Evolutionary conservation across 495 filamentous ascomycete species (phyloP), one percentile per base, ranked within the genome.

Genomic region (Xylaria grammica): DNA sequence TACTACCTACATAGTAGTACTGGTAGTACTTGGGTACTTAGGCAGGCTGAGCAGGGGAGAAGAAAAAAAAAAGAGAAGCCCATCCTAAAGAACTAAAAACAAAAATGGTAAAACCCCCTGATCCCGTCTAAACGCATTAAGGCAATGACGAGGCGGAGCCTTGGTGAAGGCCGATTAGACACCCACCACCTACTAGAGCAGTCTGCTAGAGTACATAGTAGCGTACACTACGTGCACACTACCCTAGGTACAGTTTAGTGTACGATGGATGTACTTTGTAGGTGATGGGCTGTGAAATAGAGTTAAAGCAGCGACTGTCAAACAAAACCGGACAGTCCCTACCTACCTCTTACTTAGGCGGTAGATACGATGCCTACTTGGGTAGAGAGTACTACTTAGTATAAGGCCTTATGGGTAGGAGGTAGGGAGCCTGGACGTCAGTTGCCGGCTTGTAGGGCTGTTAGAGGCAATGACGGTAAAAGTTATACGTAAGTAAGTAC

Each of bases 271-370:
- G 4, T 11, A 36, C 11, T 4, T 5, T 36, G 32, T 36, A 36
- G 32, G 11, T 36, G 32, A 11, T 11, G 4, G 4, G 5, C 11
- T 4, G 4, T 36, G 11, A 36, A 11, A 42, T 3, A 10, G 27
- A 0, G 24, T 59, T 59, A 59, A 59, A 59, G 56, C 56, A 48
- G 56, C 56, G 29, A 59, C 24, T 32, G 36, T 10, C 56, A 32
- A 46, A 40, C 4, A 24, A 24, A 46, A 17, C 38, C 7, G 40
- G 26, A 7, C 40, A 30, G 24, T 56, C 32, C 34, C 34, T 36
- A 42, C 22, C 13, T 22, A 58, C 38, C n/a, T n/a, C n/a, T n/a
- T n/a, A n/a, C n/a, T n/a, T n/a, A n/a, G n/a, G n/a, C n/a, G n/a
- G n/a, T n/a, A n/a, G n/a, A n/a, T n/a, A n/a, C n/a, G n/a, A 1